These are phyloP conservation scores for Maudiozyma bulderi DNA, from an alignment of 805 yeast species.

Conservation along the genomic window DNA sequence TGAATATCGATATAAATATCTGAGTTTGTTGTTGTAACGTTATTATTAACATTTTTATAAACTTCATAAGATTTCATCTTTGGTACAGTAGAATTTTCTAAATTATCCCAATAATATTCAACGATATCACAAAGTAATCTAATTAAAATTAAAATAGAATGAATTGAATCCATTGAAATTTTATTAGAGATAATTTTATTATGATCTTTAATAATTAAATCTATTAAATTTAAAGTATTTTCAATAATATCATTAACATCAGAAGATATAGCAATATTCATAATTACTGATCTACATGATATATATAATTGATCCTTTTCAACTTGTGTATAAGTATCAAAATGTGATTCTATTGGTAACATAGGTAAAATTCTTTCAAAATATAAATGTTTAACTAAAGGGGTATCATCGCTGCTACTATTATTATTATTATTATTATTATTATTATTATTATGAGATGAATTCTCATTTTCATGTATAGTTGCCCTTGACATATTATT, in stretches of 20 bases:
- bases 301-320: conserved; percentile 14
- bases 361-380: conserved; percentile 14
- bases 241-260: conserved; percentile 11
- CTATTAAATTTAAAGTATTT: conserved; percentile 10
- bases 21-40: background rate
- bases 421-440: background rate
- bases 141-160: conserved; percentile 27
- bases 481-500: too few species aligned
- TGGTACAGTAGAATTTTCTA: conserved; percentile 8
- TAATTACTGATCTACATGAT: conserved; percentile 16
- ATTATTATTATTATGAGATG: background rate
- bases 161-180: conserved; percentile 11
- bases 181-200: conserved; percentile 7
- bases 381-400: conserved; percentile 11
- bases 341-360: conserved; percentile 8
- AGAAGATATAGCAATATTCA: conserved; percentile 16
- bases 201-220: conserved; percentile 13
- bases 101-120: conserved; percentile 32
- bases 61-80: background rate
- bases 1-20: conserved; percentile 1
- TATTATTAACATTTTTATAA: background rate
- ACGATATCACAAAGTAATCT: conserved; percentile 34
- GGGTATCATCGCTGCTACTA: background rate
- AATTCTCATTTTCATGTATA: background rate
- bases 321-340: conserved; percentile 9